Evolutionary conservation across 768 basidiomycete genomes (phyloP), one percentile per base, ranked within the genome.

Genomic region (Pulveroboletus ravenelii): DNA sequence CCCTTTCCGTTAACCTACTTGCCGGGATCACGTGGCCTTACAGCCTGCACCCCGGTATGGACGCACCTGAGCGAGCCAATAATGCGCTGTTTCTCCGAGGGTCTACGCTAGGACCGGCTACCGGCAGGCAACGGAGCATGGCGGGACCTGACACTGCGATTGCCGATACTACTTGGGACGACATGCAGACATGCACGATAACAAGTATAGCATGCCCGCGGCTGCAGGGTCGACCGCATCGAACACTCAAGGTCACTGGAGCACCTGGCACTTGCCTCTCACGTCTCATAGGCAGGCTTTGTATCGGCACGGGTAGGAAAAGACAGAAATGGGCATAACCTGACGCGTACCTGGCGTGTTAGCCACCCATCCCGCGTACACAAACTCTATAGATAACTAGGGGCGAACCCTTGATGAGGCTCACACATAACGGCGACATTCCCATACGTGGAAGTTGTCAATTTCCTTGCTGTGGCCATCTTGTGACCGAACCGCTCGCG

Each of bases 1-100:
- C 54, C 57, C 54, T 60, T 62, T 56, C 44, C 45, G 20, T 41
- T 43, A 41, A 44, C 62, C 47, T 62, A 54, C 57, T 63, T 65
- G 60, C 62, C 63, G 62, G 49, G n/a, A 59, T 63, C 62, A 59
- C 62, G 51, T 59, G 62, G 47, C 10, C 10, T 41, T 48, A 53
- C 18, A 42, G 39, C 50, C 56, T 46, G 41, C 29, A 41, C 32
- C 48, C 45, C 36, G 14, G 41, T 32, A 40, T 31, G 36, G 27
- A 31, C 17, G 39, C 41, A 1, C 47, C 47, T 42, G 51, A 48
- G 38, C 40, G 44, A 41, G 34, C 35, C 49, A 41, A 44, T 20
- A 10, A 35, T 29, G 35, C 18, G 25, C 34, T 30, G 36, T 37
- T 17, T n/a, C 13, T 41, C 50, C 40, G 58, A 51, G 29, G 40